Percentiles rank a stretch among this genome's conserved stretches.
Conservation (phyloP, 805 yeast genomes). For the Saccharomycopsis sp. region DNA sequence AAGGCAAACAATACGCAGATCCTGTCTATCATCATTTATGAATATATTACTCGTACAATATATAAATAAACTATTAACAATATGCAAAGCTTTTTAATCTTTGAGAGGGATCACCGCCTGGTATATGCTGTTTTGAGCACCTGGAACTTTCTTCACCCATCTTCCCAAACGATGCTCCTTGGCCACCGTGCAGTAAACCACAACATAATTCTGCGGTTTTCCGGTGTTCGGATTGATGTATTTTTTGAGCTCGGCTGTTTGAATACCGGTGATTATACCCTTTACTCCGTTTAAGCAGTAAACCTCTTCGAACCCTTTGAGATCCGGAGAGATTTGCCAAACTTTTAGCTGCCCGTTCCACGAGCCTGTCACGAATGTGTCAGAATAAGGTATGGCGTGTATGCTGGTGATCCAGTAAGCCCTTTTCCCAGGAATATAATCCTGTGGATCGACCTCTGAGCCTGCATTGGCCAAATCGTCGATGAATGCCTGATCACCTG, state of each 20-base stretch:
- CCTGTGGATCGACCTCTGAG: conserved; percentile 29
- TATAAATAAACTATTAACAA: no score
- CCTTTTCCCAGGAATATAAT: conserved; percentile 60
- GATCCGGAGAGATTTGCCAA: conserved; percentile 67
- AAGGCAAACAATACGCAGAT: no score
- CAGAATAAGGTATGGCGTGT: conserved; percentile 77
- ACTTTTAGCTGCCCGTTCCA: conserved; percentile 71
- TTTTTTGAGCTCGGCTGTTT: conserved; percentile 34
- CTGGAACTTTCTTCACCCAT: conserved; percentile 60
- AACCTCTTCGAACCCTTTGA: conserved; percentile 52
- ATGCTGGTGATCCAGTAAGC: conserved; percentile 86
- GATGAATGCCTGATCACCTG: conserved; percentile 37
- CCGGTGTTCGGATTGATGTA: conserved; percentile 30
- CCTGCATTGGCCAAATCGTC: background rate
- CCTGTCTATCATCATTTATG: background rate
- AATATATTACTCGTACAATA: background rate
- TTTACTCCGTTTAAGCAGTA: conserved; percentile 52
- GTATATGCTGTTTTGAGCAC: conserved; percentile 69
- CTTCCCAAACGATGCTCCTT: conserved; percentile 88
- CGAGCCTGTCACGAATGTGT: conserved; percentile 82
- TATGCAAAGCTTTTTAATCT: background rate
- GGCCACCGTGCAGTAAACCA: conserved; percentile 60
- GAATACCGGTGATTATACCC: conserved; percentile 67
- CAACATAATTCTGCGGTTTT: conserved; percentile 44
- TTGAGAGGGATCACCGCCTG: conserved; percentile 36